Conservation (phyloP, 371 early-diverging fungal species). For the Batkoa obscura region DNA sequence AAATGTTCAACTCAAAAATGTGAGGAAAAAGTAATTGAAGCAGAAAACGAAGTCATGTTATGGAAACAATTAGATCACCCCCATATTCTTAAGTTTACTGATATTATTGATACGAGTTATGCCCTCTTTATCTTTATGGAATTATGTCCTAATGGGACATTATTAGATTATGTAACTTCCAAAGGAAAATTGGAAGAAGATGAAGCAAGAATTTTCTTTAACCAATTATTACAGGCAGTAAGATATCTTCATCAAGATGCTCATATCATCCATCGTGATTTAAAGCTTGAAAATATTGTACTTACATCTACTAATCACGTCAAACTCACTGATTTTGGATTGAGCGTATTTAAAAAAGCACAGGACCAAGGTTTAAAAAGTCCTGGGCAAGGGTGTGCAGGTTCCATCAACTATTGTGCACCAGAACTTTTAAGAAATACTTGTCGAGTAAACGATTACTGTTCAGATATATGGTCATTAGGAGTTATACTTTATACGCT, state of each 20-base stretch:
- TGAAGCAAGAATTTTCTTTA: slow-evolving; percentile 27
- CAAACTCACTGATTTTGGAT: slow-evolving; percentile 83
- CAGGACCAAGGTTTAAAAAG: not conserved
- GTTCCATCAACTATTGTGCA: slow-evolving; percentile 57
- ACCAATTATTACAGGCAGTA: slow-evolving; percentile 51
- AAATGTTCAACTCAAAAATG: not conserved
- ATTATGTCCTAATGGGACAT: slow-evolving; percentile 32
- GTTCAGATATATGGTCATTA: slow-evolving; percentile 60
- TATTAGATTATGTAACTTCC: slow-evolving; percentile 12
- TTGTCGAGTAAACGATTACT: not conserved
- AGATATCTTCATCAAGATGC: slow-evolving; percentile 57
- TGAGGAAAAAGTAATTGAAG: not conserved
- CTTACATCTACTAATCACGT: slow-evolving; percentile 22
- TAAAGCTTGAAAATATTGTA: slow-evolving; percentile 87
- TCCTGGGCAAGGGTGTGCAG: slow-evolving; percentile 22
- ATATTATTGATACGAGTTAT: slow-evolving; percentile 36
- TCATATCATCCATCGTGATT: slow-evolving; percentile 68
- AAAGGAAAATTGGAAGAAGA: slow-evolving; percentile 15
- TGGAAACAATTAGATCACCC: slow-evolving; percentile 52
- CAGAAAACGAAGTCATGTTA: slow-evolving; percentile 37
- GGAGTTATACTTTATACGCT: slow-evolving; percentile 60
- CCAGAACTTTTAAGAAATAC: slow-evolving; percentile 42
- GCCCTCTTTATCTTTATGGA: slow-evolving; percentile 49
- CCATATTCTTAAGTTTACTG: slow-evolving; percentile 34
- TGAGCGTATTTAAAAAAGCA: slow-evolving; percentile 12